Evolutionary conservation across 768 basidiomycete genomes (phyloP), one percentile per base, ranked within the genome.

Genomic region (Calvatia gigantea): DNA sequence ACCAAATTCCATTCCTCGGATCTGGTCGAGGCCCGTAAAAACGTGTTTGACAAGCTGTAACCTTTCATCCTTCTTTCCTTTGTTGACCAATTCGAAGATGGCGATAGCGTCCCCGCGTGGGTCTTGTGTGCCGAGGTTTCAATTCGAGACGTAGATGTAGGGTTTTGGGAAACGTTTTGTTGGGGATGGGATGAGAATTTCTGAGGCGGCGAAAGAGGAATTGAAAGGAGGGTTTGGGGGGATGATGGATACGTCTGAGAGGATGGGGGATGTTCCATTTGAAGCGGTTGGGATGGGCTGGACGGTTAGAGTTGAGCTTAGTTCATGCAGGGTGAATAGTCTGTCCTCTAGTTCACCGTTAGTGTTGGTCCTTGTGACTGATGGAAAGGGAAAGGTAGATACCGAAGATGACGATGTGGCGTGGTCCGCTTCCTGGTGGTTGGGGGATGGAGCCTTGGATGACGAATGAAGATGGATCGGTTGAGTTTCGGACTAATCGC

Each of bases 71-170:
- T 33, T 14, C 8, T 35, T 59, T 4, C 55, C 61, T 41, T 53
- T 54, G 41, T 73, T 68, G 33, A 81, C 64, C 38, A 75, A 73
- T 44, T 62, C 72, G 59, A 80, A 80, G 54, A 83, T 75, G 8
- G 78, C 80, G 44, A 83, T 75, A 0, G 80, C 67, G 63, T 82
- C 81, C 1, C 78, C 78, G 6, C 76, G 75, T 19, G 79, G 65
- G 51, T 82, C 81, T n/a, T n/a, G 71, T 3, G 71, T 67, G 3
- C 73, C 75, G 0, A 72, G 63, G 67, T 88, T 86, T 38, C 87
- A 77, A 69, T 89, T 89, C 3, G 86, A 86, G 17, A 75, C 77
- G 68, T 88, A 89, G 60, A 88, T 78, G 60, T 80, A 83, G 0
- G 79, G 74, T 3, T 60, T 71, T 0, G 76, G 77, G 72, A 83